These are phyloP conservation scores for Bipolaris cookei DNA, from an alignment of 2,329 filamentous ascomycete genomes.

Conservation along the genomic window DNA sequence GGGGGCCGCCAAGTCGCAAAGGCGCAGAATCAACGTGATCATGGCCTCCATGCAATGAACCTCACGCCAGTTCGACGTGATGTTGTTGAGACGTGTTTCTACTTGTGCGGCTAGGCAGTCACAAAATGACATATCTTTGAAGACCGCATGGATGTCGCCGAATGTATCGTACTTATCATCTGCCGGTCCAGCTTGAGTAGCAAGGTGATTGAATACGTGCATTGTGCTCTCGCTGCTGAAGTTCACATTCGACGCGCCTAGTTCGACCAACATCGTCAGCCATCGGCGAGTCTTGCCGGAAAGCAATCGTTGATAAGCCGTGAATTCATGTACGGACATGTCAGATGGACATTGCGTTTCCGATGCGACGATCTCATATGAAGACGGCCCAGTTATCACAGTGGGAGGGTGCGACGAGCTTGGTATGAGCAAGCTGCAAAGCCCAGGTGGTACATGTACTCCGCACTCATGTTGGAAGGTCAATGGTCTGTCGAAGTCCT, in stretches of 20 bases:
- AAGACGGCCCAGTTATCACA: constrained; percentile 52
- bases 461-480: constrained; percentile 47
- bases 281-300: constrained; percentile 56
- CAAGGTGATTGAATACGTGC: constrained; percentile 58
- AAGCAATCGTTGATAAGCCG: constrained; percentile 56
- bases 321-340: constrained; percentile 59
- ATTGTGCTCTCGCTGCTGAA: constrained; percentile 61
- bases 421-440: constrained; percentile 40
- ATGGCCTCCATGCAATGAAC: constrained; percentile 62
- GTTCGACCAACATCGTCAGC: constrained; percentile 55
- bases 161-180: constrained; percentile 35
- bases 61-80: constrained; percentile 65
- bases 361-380: constrained; percentile 60
- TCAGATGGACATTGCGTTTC: constrained; percentile 54
- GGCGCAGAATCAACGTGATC: constrained; percentile 57
- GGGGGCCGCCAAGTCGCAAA: constrained; percentile 40
- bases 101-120: constrained; percentile 56
- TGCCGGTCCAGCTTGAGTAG: constrained; percentile 62
- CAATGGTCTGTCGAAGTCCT: constrained; percentile 35
- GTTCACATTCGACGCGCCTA: constrained; percentile 62
- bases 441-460: constrained; percentile 20
- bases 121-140: constrained; percentile 59
- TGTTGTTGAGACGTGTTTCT: constrained; percentile 49
- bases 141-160: constrained; percentile 57
- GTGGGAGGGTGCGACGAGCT: constrained; percentile 23